Conservation (phyloP, 1,284 basidiomycete species). For the Cutaneotrichosporon cutaneum region DNA sequence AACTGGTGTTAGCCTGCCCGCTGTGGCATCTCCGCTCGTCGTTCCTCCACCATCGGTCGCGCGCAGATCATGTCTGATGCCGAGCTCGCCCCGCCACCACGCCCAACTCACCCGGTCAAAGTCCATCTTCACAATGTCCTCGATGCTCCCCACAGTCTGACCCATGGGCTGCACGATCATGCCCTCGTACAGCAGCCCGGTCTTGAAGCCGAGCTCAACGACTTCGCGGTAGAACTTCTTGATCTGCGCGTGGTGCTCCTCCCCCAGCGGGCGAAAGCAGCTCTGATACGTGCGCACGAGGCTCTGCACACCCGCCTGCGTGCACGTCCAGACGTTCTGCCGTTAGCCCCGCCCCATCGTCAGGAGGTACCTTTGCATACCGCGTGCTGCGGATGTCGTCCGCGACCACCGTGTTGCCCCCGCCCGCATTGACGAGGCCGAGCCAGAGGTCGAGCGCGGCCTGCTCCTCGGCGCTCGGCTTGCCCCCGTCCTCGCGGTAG, state of each 20-base stretch:
- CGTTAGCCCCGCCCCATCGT: not conserved
- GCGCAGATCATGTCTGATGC: not conserved
- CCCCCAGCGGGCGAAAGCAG: constrained; percentile 29
- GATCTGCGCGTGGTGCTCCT: constrained; percentile 31
- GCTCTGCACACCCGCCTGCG: constrained; percentile 43
- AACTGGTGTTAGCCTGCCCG: constrained; percentile 22
- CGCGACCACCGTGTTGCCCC: constrained; percentile 26
- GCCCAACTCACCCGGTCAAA: constrained; percentile 21
- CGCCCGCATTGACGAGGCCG: constrained; percentile 30
- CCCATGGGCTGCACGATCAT: constrained; percentile 35
- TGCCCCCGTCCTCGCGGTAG: constrained; percentile 23
- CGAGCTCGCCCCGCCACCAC: not conserved
- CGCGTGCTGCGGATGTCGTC: constrained; percentile 38
- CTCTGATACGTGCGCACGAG: constrained; percentile 39
- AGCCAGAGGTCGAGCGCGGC: constrained; percentile 31
- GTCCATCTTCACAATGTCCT: constrained; percentile 20
- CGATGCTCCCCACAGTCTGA: constrained; percentile 22
- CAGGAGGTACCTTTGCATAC: constrained; percentile 35
- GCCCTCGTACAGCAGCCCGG: constrained; percentile 43
- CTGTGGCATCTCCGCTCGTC: too few relatives aligned
- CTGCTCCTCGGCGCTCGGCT: constrained; percentile 22
- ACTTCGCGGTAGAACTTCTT: constrained; percentile 45
- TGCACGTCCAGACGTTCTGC: constrained; percentile 50
- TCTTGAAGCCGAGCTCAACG: constrained; percentile 38
- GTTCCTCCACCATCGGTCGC: too few relatives aligned